Base-by-base conservation (phyloP, 306 rosid species). In the Citrullus mucosospermus region DNA sequence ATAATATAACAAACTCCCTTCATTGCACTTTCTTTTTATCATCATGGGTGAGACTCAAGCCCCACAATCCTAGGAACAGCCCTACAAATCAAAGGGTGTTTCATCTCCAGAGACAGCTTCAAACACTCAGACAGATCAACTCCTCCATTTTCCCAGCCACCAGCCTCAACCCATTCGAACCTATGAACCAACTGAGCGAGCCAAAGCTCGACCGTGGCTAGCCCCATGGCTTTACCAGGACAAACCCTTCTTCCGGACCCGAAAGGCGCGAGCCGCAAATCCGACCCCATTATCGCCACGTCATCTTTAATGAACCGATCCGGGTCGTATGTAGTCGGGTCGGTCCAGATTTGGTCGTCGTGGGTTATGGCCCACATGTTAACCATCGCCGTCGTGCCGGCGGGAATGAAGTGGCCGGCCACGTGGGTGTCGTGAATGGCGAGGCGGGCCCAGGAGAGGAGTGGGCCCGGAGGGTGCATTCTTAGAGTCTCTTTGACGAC, bases 361-460 rank as follows among this genome's bases (percentile, higher is more conserved):
- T 87, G 96, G 0, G 98, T 87, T 32, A 93, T 93, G 0, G 97
- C 87, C 90, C 96, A 93, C 97, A 93, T 93, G 78, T 93, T 93
- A 2, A 93, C 97, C 84, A 93, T 90, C 0, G 98, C 95, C 0
- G 93, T 91, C 0, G 97, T 89, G 3, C 98, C 97, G 0, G 91
- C 88, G 0, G 98, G 95, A 38, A 93, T 8, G 58, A 57, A 68
- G 59, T 88, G 84, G 2, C 76, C 82, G 5, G 86, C 95, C 0
- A 93, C 57, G 3, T 75, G 78, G 11, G 91, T 85, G 79, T 91
- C 98, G 5, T 87, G 87, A 18, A 87, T 58, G 15, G 97, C 89
- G 5, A 93, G 85, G 15, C 98, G 84, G 13, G 98, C 98, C 98
- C 98, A 93, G 0, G 97, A 93, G 15, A 93, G 87, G 1, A 93